phyloP scores from a whole-genome alignment of 179 eudicot genomes.

The Beta macrorhiza region DNA sequence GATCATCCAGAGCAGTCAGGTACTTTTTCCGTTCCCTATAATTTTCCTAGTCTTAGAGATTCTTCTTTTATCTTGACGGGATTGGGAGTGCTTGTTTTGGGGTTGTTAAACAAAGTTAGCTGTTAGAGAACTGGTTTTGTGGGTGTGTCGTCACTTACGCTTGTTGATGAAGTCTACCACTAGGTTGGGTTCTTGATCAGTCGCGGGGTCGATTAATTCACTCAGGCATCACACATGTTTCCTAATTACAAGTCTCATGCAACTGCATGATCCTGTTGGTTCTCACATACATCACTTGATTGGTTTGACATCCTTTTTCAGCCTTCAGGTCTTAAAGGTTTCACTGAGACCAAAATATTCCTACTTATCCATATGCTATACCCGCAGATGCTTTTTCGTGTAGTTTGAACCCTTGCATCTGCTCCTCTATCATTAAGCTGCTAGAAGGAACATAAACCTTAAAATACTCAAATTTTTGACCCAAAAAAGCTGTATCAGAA shows the following conservation, averaged over 20 bases:
- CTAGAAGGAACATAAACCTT: background rate
- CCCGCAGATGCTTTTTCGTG: background rate
- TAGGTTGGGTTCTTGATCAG: background rate
- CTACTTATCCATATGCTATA: background rate
- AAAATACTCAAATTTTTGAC: background rate
- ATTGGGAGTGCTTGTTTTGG: background rate
- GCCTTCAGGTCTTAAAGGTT: background rate
- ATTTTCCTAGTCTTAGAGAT: background rate
- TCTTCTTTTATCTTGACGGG: too few relatives aligned
- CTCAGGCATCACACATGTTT: background rate
- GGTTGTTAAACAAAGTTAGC: background rate
- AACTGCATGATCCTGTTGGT: background rate
- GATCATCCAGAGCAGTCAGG: constrained; percentile 71
- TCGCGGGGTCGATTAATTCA: too few relatives aligned
- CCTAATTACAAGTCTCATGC: background rate
- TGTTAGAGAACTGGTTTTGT: background rate
- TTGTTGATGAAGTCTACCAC: background rate
- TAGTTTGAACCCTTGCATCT: background rate
- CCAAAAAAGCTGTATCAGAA: background rate
- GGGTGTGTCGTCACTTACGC: background rate
- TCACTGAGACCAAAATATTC: background rate
- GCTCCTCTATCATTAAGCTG: background rate
- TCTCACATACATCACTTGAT: background rate
- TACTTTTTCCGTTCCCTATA: constrained; percentile 19
- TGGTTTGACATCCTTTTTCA: background rate